Conservation (phyloP, 805 yeast genomes). For the Wickerhamiella bombiphila region DNA sequence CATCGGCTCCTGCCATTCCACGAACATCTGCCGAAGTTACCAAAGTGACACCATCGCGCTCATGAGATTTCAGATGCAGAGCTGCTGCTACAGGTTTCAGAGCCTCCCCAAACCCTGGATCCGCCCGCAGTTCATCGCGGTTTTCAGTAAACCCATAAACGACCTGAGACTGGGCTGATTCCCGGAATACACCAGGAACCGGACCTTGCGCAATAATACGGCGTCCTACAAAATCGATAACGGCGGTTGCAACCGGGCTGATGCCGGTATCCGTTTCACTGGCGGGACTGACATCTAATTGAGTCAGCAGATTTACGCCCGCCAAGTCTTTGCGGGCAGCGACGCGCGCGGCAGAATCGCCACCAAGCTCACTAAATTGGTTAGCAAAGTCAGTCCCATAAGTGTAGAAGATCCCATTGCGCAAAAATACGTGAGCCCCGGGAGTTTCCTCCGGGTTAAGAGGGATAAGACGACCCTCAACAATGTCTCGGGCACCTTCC, state of each 20-base stretch:
- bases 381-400: constrained; percentile 59
- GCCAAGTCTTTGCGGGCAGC: constrained; percentile 65
- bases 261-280: constrained; percentile 35
- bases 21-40: constrained; percentile 66
- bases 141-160: constrained; percentile 65
- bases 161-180: constrained; percentile 34
- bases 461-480: constrained; percentile 58
- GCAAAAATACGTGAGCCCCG: constrained; percentile 50
- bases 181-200: constrained; percentile 74
- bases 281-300: constrained; percentile 35
- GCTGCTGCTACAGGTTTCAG: constrained; percentile 52
- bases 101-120: constrained; percentile 38
- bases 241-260: constrained; percentile 61
- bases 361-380: constrained; percentile 51
- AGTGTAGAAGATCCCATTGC: constrained; percentile 79
- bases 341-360: constrained; percentile 73
- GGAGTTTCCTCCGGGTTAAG: constrained; percentile 60
- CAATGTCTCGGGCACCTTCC: constrained; percentile 63
- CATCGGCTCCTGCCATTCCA: constrained; percentile 76
- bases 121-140: constrained; percentile 33
- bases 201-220: constrained; percentile 88
- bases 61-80: constrained; percentile 64
- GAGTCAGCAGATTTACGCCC: constrained; percentile 54
- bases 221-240: constrained; percentile 81
- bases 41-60: constrained; percentile 37